Evolutionary conservation across 1,139 yeast genomes (phyloP).

Genomic region (Pichia sp.): DNA sequence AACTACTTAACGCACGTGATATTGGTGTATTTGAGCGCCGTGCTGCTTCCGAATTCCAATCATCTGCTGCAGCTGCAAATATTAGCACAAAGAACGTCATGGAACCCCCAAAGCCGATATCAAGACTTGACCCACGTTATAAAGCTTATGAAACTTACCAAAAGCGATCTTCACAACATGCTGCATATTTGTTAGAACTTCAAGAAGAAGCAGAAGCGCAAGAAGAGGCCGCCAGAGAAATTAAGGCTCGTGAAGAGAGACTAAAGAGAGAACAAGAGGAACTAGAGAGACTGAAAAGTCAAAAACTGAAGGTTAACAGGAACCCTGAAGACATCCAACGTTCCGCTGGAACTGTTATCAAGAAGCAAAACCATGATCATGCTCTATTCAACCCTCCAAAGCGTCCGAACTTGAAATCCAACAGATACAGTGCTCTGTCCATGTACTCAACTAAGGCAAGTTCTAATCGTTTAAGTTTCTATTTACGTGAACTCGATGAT

Average conservation of each 20-base stretch:
- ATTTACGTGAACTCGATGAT: slow-evolving; percentile 32
- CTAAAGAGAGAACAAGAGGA: slow-evolving; percentile 12
- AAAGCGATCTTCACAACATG: slow-evolving; percentile 23
- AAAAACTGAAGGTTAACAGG: slow-evolving; percentile 2
- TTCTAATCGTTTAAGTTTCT: slow-evolving; percentile 52
- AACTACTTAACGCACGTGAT: slow-evolving; percentile 28
- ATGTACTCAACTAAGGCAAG: slow-evolving; percentile 64
- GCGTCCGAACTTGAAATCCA: slow-evolving; percentile 32
- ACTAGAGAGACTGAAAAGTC: slow-evolving; percentile 7
- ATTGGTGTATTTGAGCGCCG: slow-evolving; percentile 40
- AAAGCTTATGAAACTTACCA: slow-evolving; percentile 26
- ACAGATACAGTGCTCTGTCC: slow-evolving; percentile 62
- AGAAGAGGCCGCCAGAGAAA: slow-evolving; percentile 14
- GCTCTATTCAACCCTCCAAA: slow-evolving; percentile 2
- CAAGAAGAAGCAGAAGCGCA: slow-evolving; percentile 15
- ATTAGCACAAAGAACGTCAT: slow-evolving; percentile 25
- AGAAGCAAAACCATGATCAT: slow-evolving; percentile 11
- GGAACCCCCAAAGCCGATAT: slow-evolving; percentile 51
- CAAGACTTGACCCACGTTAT: slow-evolving; percentile 56
- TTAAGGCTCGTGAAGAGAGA: slow-evolving; percentile 25
- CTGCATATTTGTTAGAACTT: slow-evolving; percentile 16
- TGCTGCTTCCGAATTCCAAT: slow-evolving; percentile 33
- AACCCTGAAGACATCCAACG: slow-evolving; percentile 1
- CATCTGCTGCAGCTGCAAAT: not conserved
- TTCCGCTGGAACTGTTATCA: slow-evolving; percentile 19